Evolutionary conservation across 257 asterid species (phyloP), one percentile per base, ranked within the genome.

Genomic region (Penstemon eatonii): DNA sequence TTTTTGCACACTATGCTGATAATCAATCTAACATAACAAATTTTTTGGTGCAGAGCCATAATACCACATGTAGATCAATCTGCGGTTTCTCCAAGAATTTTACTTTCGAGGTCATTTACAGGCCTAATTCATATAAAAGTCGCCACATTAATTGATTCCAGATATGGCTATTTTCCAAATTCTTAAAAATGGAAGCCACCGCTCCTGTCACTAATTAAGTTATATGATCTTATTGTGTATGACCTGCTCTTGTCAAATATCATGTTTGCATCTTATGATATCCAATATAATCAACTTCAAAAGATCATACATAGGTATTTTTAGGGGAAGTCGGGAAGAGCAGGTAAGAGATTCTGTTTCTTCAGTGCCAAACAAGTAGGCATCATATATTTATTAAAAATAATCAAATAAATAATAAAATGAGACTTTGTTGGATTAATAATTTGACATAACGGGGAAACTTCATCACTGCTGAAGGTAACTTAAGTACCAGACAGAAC

Each of bases 211-310:
- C 50, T 45, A 18, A 46, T 40, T 55, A 69, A 50, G 8, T 33
- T 55, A 62, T 43, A 68, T 46, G 36, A 49, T 51, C 5, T 46
- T 39, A 12, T 13, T 50, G 62, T 37, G 52, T 46, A 70, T 25
- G 33, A 11, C 15, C 55, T 7, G 63, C 15, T 52, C 66, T 64
- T 12, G 67, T 69, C 63, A 61, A 60, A 38, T 50, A 60, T 70
- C 61, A 49, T 25, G 9, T 19, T 19, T 9, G 8, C n/a, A 42
- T 25, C 19, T 44, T 50, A 19, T 49, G 44, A 40, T 9, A 19
- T 12, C 68, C 10, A 65, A 54, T 12, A 33, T 4, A 62, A 5
- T 42, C 43, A 41, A 37, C 4, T 42, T 54, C 36, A 15, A 50
- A 40, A 44, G 39, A 63, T 7, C 25, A 1, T 8, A 9, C 54